A percentile compares a stretch with the other conserved stretches of the same genome.
phyloP scores from a whole-genome alignment of 352 stramenopile species.

The Thraustochytrium sp. region DNA sequence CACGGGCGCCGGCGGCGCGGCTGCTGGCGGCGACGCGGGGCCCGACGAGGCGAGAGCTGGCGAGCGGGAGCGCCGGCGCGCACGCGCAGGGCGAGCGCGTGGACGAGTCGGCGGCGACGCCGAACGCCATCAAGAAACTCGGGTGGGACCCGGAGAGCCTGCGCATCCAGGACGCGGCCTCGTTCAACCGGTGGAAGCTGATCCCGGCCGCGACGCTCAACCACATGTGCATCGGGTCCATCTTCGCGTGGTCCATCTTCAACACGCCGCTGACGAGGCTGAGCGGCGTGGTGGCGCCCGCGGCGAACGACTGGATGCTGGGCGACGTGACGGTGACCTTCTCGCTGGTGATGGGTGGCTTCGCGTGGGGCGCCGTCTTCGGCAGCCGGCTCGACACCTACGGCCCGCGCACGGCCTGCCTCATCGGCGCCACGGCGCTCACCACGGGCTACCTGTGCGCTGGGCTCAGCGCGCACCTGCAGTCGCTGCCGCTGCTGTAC shows the following conservation, averaged over 20 bases:
- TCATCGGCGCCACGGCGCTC: slow-evolving; percentile 50
- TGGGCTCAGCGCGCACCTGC: slow-evolving; percentile 51
- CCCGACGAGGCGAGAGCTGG: no score
- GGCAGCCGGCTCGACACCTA: slow-evolving; percentile 52
- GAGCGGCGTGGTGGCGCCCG: slow-evolving; percentile 53
- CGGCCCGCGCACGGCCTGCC: slow-evolving; percentile 50
- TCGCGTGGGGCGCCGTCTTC: slow-evolving; percentile 50
- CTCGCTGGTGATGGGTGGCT: slow-evolving; percentile 52
- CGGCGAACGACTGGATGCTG: slow-evolving; percentile 56
- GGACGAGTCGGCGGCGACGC: background rate
- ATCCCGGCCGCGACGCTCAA: slow-evolving; percentile 50
- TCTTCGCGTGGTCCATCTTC: slow-evolving; percentile 62
- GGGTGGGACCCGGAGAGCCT: slow-evolving; percentile 34
- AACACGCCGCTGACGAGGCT: slow-evolving; percentile 53
- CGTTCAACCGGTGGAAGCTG: slow-evolving; percentile 28
- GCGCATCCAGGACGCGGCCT: background rate
- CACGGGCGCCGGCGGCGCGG: no score
- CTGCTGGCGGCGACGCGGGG: no score
- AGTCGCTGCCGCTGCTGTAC: slow-evolving; percentile 58
- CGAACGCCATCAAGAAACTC: slow-evolving; percentile 11
- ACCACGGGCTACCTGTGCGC: slow-evolving; percentile 52
- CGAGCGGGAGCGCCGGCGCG: no score
- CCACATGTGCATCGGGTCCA: slow-evolving; percentile 58
- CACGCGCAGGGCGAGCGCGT: no score
- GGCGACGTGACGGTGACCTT: slow-evolving; percentile 50